Evolutionary conservation across 2,329 filamentous ascomycete species (phyloP), one percentile per base, ranked within the genome.

Genomic region (Colletotrichum sp.): DNA sequence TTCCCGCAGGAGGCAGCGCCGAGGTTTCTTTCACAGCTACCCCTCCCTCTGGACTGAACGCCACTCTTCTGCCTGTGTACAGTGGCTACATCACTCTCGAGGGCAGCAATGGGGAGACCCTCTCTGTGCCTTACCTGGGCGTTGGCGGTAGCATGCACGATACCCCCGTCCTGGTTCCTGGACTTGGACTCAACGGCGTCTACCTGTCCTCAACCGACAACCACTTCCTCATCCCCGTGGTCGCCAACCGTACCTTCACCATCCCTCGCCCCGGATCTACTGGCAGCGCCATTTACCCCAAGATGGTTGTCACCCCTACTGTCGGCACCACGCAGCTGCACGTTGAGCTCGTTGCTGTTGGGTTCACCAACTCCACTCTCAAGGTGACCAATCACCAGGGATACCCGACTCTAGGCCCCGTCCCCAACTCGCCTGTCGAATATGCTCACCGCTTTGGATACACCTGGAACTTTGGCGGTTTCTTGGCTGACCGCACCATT

Each of bases 71-170:
- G 26, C 86, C 86, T 6, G 81, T 88, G 9, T 88, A 88, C 80
- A 84, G 84, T 21, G 87, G 87, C 26, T 88, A 84, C 80, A 81
- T 88, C 63, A 81, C 84, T 15, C 79, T 88, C 68, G 85, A 84
- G 52, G 82, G 82, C 64, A 84, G 82, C 39, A 85, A 85, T 44
- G 82, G 81, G 26, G 82, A 84, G 12, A 78, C 79, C 18, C 81
- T 87, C 21, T 80, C 81, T 6, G 77, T 88, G 13, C 86, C 86
- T 3, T 88, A 88, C 78, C 81, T 85, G 28, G 86, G 86, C 16
- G 78, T 86, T 8, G 81, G 78, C 6, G 82, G 83, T 8, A 79
- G 78, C 74, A 78, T 84, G 80, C 76, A 77, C 44, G 59, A 76
- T 2, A 75, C 77, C 3, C 70, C 73, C 4, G 59, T 79, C n/a